Evolutionary conservation across 192 early-diverging fungal species (phyloP).

Genomic region (Chytriomyces hyalinus): DNA sequence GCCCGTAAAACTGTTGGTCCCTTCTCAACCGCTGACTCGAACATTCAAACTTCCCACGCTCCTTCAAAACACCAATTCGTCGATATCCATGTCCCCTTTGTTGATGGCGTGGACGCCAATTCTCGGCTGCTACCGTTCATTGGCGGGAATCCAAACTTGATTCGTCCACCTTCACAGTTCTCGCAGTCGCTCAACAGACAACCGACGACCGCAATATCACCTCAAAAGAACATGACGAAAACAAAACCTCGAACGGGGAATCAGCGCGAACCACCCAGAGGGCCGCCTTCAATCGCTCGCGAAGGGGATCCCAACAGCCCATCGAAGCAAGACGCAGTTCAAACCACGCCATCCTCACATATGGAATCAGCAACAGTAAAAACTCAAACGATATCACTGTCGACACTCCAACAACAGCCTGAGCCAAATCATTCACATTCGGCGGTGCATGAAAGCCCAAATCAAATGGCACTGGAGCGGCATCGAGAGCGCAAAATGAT

Average conservation of each 20-base stretch:
- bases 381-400: too few relatives aligned
- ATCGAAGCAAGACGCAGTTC: too few relatives aligned
- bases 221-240: too few relatives aligned
- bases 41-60: neutral
- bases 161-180: too few relatives aligned
- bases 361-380: too few relatives aligned
- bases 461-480: neutral
- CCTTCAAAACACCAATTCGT: constrained; percentile 3
- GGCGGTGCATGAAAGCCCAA: neutral
- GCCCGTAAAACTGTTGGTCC: neutral
- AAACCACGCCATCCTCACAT: too few relatives aligned
- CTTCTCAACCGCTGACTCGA: neutral
- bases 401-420: neutral
- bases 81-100: constrained; percentile 8
- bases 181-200: too few relatives aligned
- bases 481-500: neutral
- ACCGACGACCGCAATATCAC: too few relatives aligned
- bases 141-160: too few relatives aligned
- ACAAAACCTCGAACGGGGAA: neutral
- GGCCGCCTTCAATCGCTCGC: neutral
- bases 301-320: too few relatives aligned
- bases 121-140: neutral
- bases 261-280: neutral
- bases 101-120: neutral
- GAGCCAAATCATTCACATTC: neutral